A percentile compares a stretch with the other conserved stretches of the same genome.
These are phyloP conservation scores for Abelmoschus esculentus DNA, from an alignment of 345 rosid genomes.

Conservation along the genomic window DNA sequence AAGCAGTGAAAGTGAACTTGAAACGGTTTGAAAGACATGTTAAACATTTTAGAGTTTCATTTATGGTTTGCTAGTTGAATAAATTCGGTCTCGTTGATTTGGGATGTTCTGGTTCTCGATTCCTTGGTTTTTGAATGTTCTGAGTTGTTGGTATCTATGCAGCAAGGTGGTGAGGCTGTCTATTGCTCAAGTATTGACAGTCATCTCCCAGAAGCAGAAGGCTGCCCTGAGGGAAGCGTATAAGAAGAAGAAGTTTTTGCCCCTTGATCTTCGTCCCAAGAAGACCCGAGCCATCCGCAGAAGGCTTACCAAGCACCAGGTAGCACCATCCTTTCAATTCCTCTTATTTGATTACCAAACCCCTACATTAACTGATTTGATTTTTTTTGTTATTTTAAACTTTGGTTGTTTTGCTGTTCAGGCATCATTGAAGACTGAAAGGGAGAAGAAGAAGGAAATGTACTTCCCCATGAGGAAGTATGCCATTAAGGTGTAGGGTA, in stretches of 20 bases:
- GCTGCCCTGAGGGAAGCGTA: slow-evolving; percentile 72
- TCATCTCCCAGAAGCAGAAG: slow-evolving; percentile 87
- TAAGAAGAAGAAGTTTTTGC: slow-evolving; percentile 70
- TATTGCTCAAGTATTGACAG: slow-evolving; percentile 86
- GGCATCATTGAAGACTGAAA: slow-evolving; percentile 69
- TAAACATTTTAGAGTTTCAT: no score
- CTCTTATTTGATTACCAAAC: no score
- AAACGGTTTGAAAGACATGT: no score
- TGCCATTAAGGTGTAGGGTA: slow-evolving; percentile 73
- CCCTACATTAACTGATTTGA: no score
- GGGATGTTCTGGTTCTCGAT: neutral
- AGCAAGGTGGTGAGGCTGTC: slow-evolving; percentile 95
- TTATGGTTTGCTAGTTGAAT: neutral
- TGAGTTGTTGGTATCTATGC: slow-evolving; percentile 6
- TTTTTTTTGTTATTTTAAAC: neutral
- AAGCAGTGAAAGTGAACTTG: no score
- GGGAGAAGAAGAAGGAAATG: slow-evolving; percentile 86
- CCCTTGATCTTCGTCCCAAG: slow-evolving; percentile 93
- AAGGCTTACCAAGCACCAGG: slow-evolving; percentile 93
- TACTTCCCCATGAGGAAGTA: slow-evolving; percentile 85
- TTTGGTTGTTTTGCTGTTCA: slow-evolving; percentile 8
- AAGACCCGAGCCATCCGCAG: slow-evolving; percentile 94
- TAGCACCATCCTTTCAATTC: neutral
- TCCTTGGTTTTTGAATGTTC: slow-evolving; percentile 8
- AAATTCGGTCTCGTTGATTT: neutral